Evolutionary conservation across 306 rosid genomes (phyloP).

Genomic region (Hippophae rhamnoides): DNA sequence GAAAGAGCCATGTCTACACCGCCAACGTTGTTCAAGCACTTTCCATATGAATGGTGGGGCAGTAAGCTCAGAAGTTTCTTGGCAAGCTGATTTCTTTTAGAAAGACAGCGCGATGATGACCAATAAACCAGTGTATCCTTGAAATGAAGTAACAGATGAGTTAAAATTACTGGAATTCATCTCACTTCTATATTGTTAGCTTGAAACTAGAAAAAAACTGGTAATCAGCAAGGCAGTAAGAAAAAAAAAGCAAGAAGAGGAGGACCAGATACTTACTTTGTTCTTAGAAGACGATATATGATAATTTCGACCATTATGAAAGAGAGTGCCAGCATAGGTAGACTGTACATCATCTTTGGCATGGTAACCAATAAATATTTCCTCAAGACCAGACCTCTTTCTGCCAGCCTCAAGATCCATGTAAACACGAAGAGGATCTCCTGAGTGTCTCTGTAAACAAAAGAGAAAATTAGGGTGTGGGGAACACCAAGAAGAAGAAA

Average conservation of each 20-base stretch:
- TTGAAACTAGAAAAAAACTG: constrained; percentile 1
- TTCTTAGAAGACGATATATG: constrained; percentile 46
- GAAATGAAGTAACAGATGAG: constrained; percentile 13
- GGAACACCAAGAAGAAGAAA: too few species aligned
- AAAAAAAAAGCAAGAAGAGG: background rate
- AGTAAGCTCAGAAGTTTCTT: constrained; percentile 57
- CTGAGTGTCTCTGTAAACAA: constrained; percentile 43
- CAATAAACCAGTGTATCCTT: constrained; percentile 84
- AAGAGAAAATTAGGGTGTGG: constrained; percentile 3
- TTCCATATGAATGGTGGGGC: constrained; percentile 87
- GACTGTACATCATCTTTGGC: constrained; percentile 83
- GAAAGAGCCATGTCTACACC: constrained; percentile 77
- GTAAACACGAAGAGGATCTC: constrained; percentile 72
- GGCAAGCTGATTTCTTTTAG: constrained; percentile 70
- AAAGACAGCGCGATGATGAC: constrained; percentile 93
- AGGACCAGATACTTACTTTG: constrained; percentile 36
- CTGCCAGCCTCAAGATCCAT: constrained; percentile 94
- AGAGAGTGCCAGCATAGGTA: constrained; percentile 85
- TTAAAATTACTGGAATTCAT: background rate
- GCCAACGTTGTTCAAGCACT: constrained; percentile 94
- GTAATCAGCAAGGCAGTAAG: background rate
- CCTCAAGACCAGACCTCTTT: constrained; percentile 68
- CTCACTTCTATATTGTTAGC: background rate
- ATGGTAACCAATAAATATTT: constrained; percentile 70
- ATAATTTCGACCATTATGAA: constrained; percentile 80